phyloP scores from a whole-genome alignment of 2,329 filamentous ascomycete species.

The Dactylellina drechsleri region DNA sequence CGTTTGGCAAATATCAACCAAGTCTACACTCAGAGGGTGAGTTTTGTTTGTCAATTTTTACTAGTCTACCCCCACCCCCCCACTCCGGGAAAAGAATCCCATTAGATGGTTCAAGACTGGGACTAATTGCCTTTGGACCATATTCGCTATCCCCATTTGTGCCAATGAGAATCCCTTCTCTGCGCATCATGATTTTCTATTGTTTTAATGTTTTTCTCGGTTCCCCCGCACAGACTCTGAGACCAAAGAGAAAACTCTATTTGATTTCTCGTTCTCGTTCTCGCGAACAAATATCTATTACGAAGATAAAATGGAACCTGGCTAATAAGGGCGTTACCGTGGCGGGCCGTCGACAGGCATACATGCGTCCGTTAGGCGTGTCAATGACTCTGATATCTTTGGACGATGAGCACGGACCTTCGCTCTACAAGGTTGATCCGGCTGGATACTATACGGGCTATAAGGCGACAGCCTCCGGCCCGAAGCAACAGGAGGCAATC shows the following conservation, averaged over 20 bases:
- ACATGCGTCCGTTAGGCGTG: conserved; percentile 97
- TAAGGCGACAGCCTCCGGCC: conserved; percentile 96
- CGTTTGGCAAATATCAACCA: conserved; percentile 98
- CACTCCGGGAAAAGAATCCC: conserved; percentile 6
- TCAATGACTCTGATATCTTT: conserved; percentile 94
- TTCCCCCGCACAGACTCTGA: conserved; percentile 34
- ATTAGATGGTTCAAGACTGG: neutral
- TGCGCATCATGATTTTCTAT: conserved; percentile 10
- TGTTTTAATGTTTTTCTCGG: conserved; percentile 1
- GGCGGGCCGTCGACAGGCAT: conserved; percentile 70
- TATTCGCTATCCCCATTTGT: neutral
- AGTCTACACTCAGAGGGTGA: conserved; percentile 95
- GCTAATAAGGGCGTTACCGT: conserved; percentile 50
- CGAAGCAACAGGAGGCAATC: conserved; percentile 97
- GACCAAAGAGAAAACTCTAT: conserved; percentile 15
- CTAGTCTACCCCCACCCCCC: conserved; percentile 9
- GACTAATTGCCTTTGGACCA: too few relatives aligned
- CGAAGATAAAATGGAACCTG: conserved; percentile 46
- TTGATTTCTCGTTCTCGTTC: neutral
- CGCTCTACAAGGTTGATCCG: conserved; percentile 98
- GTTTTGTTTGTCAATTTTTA: conserved; percentile 58
- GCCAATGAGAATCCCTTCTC: conserved; percentile 1
- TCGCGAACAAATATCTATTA: conserved; percentile 34
- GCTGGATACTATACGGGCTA: conserved; percentile 98
- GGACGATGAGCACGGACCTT: conserved; percentile 89